These are phyloP conservation scores for Pleurotus tuoliensis DNA, from an alignment of 768 basidiomycete species.

Conservation along the genomic window DNA sequence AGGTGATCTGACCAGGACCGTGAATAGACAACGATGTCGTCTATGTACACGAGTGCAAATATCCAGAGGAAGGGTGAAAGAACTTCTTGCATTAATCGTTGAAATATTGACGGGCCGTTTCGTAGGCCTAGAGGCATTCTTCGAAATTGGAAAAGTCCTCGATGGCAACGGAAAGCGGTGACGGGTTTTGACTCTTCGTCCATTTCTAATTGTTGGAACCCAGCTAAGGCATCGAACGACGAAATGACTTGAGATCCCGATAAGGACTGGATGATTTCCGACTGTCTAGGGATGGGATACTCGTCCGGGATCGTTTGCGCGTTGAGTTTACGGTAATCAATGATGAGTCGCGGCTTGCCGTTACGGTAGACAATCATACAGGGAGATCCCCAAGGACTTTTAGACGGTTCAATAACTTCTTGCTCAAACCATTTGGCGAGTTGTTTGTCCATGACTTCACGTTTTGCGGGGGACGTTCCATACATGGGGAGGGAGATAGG, in stretches of 20 bases:
- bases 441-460: slow-evolving; percentile 26
- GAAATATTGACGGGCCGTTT: too few species aligned
- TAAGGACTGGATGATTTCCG: slow-evolving; percentile 23
- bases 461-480: slow-evolving; percentile 20
- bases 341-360: slow-evolving; percentile 28
- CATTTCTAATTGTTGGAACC: slow-evolving; percentile 37
- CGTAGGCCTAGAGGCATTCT: too few species aligned
- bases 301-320: slow-evolving; percentile 10
- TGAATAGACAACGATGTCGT: too few species aligned
- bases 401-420: slow-evolving; percentile 35
- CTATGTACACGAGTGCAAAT: too few species aligned
- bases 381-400: slow-evolving; percentile 32
- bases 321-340: slow-evolving; percentile 20
- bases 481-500: slow-evolving; percentile 24
- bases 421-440: slow-evolving; percentile 25
- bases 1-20: too few species aligned
- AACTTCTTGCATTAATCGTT: too few species aligned
- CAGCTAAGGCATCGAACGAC: slow-evolving; percentile 30
- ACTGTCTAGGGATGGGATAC: slow-evolving; percentile 21
- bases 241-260: slow-evolving; percentile 26
- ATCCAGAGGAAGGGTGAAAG: too few species aligned
- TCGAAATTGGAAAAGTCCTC: not conserved
- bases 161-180: slow-evolving; percentile 33
- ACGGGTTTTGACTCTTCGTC: slow-evolving; percentile 22
- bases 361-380: slow-evolving; percentile 32